These are phyloP conservation scores for Gossypioides kirkii DNA, from an alignment of 345 rosid species.

Conservation along the genomic window DNA sequence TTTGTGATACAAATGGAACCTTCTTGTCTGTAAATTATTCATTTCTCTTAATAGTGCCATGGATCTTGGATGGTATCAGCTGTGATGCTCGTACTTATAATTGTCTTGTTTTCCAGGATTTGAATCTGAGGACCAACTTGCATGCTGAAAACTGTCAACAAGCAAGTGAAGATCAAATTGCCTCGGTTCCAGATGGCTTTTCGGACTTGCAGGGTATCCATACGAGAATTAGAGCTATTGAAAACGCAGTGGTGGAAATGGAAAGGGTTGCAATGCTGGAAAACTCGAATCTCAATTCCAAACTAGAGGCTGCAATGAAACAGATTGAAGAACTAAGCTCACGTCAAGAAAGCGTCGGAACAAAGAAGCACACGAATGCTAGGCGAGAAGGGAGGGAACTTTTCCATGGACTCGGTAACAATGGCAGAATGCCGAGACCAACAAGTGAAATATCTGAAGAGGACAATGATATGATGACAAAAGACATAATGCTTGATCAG, in stretches of 20 bases:
- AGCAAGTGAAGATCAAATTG: slow-evolving; percentile 24
- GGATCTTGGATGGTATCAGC: not conserved
- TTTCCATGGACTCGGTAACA: slow-evolving; percentile 19
- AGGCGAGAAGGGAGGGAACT: slow-evolving; percentile 29
- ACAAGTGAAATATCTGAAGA: slow-evolving; percentile 44
- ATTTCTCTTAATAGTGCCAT: not conserved
- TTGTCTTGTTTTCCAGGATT: slow-evolving; percentile 38
- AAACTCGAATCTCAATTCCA: slow-evolving; percentile 41
- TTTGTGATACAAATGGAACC: not conserved
- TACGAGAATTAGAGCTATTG: slow-evolving; percentile 58
- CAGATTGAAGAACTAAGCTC: slow-evolving; percentile 48
- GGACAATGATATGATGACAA: slow-evolving; percentile 61
- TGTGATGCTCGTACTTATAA: not conserved
- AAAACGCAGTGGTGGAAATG: slow-evolving; percentile 51
- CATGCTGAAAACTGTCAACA: slow-evolving; percentile 30
- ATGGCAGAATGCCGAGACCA: slow-evolving; percentile 35
- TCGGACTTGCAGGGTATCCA: slow-evolving; percentile 51
- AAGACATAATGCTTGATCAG: slow-evolving; percentile 94
- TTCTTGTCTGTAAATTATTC: not conserved
- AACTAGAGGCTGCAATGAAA: slow-evolving; percentile 48
- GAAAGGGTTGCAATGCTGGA: slow-evolving; percentile 53
- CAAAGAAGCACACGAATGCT: slow-evolving; percentile 27
- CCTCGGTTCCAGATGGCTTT: slow-evolving; percentile 23
- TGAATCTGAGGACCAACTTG: slow-evolving; percentile 14
- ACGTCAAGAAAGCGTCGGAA: slow-evolving; percentile 18